A percentile compares a stretch with the other conserved stretches of the same genome.
These are phyloP conservation scores for Aspergillus fischeri DNA, from an alignment of 2,329 filamentous ascomycete species.

Conservation along the genomic window DNA sequence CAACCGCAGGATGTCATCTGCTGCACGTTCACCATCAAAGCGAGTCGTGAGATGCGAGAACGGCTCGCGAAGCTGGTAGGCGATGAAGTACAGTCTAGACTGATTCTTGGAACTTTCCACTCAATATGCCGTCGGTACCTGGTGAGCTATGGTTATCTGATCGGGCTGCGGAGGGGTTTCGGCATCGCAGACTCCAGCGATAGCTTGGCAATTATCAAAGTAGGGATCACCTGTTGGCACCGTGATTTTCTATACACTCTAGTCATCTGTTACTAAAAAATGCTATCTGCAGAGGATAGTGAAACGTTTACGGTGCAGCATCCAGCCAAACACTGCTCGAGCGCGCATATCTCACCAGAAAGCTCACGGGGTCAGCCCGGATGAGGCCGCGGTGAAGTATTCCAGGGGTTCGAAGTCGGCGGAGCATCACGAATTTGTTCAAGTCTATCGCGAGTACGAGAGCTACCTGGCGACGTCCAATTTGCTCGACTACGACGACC, in stretches of 20 bases:
- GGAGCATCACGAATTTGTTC: conserved; percentile 63
- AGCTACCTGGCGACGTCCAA: conserved; percentile 69
- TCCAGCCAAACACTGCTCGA: conserved; percentile 68
- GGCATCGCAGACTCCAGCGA: conserved; percentile 85
- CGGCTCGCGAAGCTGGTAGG: conserved; percentile 80
- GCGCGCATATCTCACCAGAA: conserved; percentile 68
- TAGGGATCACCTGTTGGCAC: conserved; percentile 13
- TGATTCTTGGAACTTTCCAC: conserved; percentile 92
- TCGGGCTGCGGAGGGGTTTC: conserved; percentile 78
- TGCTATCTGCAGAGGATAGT: conserved; percentile 58
- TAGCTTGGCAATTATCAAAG: conserved; percentile 69
- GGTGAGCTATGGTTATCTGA: conserved; percentile 74
- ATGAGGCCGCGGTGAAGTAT: conserved; percentile 39
- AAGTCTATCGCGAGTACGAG: conserved; percentile 72
- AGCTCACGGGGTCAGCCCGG: conserved; percentile 49
- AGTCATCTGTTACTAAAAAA: conserved; percentile 8
- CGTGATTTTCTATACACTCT: not conserved
- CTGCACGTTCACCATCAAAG: conserved; percentile 96
- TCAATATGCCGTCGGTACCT: conserved; percentile 86
- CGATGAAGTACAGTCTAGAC: conserved; percentile 65
- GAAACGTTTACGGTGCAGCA: conserved; percentile 63
- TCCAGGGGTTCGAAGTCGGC: conserved; percentile 35
- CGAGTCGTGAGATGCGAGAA: conserved; percentile 87
- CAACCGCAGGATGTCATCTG: conserved; percentile 86
- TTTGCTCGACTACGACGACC: conserved; percentile 88